Conservation (phyloP, 805 yeast species). For the Nakazawaea ambrosiae region DNA sequence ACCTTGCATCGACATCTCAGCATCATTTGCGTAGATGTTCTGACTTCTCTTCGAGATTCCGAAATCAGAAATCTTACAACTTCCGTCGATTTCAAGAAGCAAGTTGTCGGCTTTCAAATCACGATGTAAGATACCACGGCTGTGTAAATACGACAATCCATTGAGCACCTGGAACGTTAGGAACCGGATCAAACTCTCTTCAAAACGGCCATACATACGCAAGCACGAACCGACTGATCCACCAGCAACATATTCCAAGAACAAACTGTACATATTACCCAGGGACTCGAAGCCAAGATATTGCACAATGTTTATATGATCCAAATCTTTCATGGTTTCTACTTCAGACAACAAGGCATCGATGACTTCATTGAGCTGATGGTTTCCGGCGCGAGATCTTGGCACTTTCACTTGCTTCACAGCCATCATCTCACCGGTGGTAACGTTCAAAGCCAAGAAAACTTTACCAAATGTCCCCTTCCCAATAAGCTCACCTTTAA, state of each 20-base stretch:
- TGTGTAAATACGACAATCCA: conserved; percentile 85
- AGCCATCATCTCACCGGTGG: conserved; percentile 98
- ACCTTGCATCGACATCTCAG: conserved; percentile 98
- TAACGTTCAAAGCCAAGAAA: conserved; percentile 82
- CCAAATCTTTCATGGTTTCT: conserved; percentile 87
- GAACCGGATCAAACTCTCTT: conserved; percentile 65
- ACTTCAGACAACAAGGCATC: conserved; percentile 88
- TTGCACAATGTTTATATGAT: conserved; percentile 92
- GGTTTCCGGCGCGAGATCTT: conserved; percentile 28
- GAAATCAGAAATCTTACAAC: conserved; percentile 92
- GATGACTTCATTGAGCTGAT: conserved; percentile 51
- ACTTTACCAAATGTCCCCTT: conserved; percentile 96
- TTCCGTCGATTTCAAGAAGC: conserved; percentile 82
- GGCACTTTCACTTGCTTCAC: conserved; percentile 82
- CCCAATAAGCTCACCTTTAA: conserved; percentile 94
- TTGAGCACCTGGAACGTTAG: conserved; percentile 73
- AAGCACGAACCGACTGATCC: conserved; percentile 90
- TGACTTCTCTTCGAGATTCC: conserved; percentile 86
- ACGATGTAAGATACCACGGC: conserved; percentile 82
- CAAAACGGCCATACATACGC: conserved; percentile 77
- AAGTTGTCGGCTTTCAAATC: conserved; percentile 94
- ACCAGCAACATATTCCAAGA: conserved; percentile 95
- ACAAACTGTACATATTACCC: conserved; percentile 71
- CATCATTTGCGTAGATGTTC: conserved; percentile 83
- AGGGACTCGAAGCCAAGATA: conserved; percentile 87